phyloP scores from a whole-genome alignment of 768 basidiomycete genomes.

The Calocybe gangraenosa region DNA sequence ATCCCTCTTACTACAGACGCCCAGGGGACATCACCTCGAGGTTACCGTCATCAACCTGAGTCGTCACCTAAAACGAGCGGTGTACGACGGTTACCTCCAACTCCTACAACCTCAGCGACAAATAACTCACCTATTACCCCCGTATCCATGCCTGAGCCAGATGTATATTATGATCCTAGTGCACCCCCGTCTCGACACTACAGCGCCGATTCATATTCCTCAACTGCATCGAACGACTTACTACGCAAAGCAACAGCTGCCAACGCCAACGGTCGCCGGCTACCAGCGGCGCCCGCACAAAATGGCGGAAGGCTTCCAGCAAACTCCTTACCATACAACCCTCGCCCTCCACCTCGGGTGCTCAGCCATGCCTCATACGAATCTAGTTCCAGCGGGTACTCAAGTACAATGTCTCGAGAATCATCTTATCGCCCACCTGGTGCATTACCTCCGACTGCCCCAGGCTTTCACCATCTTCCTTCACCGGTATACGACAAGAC shows the following conservation, averaged over 20 bases:
- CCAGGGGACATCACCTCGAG: conserved; percentile 12
- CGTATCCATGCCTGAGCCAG: conserved; percentile 40
- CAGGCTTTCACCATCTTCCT: conserved; percentile 17
- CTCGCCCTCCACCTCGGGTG: conserved; percentile 12
- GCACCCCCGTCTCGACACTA: conserved; percentile 20
- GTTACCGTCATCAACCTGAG: conserved; percentile 13
- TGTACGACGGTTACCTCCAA: conserved; percentile 40
- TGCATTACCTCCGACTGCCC: conserved; percentile 22
- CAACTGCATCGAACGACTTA: conserved; percentile 23
- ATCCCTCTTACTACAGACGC: conserved; percentile 7
- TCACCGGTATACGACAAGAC: conserved; percentile 4
- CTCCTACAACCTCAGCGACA: conserved; percentile 32
- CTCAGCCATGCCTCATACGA: conserved; percentile 15
- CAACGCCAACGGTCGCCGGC: conserved; percentile 22
- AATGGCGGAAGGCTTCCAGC: conserved; percentile 15
- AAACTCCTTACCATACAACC: conserved; percentile 16
- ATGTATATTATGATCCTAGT: conserved; percentile 30
- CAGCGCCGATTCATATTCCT: conserved; percentile 22
- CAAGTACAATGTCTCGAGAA: conserved; percentile 15
- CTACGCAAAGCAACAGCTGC: conserved; percentile 24
- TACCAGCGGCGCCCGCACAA: conserved; percentile 20
- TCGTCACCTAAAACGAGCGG: conserved; percentile 24
- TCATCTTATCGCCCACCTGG: conserved; percentile 27
- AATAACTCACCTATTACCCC: conserved; percentile 20
- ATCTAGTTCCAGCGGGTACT: conserved; percentile 19